A percentile compares a stretch with the other conserved stretches of the same genome.
Conservation (phyloP, 1,284 basidiomycete species). For the Naganishia albida region DNA sequence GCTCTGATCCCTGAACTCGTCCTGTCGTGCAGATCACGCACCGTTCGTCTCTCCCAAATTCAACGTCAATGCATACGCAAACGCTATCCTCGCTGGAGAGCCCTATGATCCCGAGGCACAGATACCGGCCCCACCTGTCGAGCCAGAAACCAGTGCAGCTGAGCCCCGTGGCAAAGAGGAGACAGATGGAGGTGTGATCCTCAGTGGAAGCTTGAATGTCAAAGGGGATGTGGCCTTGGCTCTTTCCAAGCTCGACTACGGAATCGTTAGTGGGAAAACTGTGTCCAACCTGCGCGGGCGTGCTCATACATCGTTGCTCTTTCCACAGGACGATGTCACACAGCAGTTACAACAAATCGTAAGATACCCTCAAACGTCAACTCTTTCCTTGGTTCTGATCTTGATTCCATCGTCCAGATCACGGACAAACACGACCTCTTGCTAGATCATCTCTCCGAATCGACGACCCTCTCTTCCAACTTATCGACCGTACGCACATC, state of each 20-base stretch:
- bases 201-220: conserved; percentile 34
- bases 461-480: conserved; percentile 61
- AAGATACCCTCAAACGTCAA: conserved; percentile 40
- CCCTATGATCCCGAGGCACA: conserved; percentile 60
- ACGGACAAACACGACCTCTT: conserved; percentile 54
- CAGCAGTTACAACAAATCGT: conserved; percentile 82
- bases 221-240: conserved; percentile 84
- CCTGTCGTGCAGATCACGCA: conserved; percentile 42
- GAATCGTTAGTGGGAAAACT: conserved; percentile 57
- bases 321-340: conserved; percentile 72
- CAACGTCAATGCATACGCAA: conserved; percentile 83
- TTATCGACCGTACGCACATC: conserved; percentile 49
- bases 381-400: neutral
- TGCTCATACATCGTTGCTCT: neutral
- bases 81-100: conserved; percentile 77
- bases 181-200: conserved; percentile 30
- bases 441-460: conserved; percentile 61
- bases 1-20: neutral
- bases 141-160: conserved; percentile 53
- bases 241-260: conserved; percentile 76
- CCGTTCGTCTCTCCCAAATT: conserved; percentile 62
- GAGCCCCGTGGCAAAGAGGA: conserved; percentile 43
- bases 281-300: no score
- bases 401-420: conserved; percentile 56
- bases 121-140: conserved; percentile 4